Evolutionary conservation across 1,284 basidiomycete genomes (phyloP), one percentile per base, ranked within the genome.

Genomic region (Cerioporus squamosus): DNA sequence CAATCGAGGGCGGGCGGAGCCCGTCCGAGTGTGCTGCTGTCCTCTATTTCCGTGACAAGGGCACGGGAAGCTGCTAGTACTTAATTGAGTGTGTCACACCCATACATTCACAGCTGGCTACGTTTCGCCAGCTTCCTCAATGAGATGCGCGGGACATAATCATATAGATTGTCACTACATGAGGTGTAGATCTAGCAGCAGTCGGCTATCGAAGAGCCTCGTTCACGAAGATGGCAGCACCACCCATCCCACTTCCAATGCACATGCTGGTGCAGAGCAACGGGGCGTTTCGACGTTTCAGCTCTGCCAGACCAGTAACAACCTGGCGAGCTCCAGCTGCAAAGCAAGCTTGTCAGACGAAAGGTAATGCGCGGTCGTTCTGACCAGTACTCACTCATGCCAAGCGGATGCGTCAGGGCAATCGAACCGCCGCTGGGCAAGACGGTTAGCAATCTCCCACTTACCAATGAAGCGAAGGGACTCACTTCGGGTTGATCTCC

Each of bases 231-330:
- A 95, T 81, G 3, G 86, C 84, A 9, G 92, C 93, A 40, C 91
- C 91, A 17, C 93, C 93, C 93, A 95, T 94, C 17, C 91, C 92
- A 66, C 88, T 91, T 26, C 93, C 94, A 50, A 95, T 80, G 70
- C 94, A 95, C 94, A 96, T 96, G 60, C 88, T 91, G 0, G 93
- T 90, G 68, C 88, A 90, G 53, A 94, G 77, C 36, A 94, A 62
- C 58, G 82, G 80, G 40, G 82, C 84, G 58, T 88, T 82, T 58
- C 79, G 82, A 39, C 93, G 80, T 67, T 85, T 85, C 44, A 94
- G 81, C 71, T 95, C 88, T 3, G 88, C 84, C 6, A 95, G 82
- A 17, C 90, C 94, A 4, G 94, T 95, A 9, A 93, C 91, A 36
- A 94, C 86, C 74, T 95, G 94, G 31, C 95, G 87, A 9, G 59